Base-by-base conservation (phyloP, 1,139 yeast species). In the Geotrichum armillariae region DNA sequence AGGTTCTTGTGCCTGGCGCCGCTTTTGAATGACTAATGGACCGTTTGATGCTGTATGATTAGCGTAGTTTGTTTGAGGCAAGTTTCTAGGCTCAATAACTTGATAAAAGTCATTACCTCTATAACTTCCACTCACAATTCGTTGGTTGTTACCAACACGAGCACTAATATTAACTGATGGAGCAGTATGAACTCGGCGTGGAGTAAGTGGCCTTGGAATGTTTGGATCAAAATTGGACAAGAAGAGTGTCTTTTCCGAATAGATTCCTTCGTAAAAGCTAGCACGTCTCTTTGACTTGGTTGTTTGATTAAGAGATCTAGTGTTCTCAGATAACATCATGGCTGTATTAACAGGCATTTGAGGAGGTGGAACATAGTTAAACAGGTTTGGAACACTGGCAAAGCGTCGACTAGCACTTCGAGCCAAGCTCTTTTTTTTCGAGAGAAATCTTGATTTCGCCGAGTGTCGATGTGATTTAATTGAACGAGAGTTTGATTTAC, bases 261-360 rank as follows among this genome's bases (percentile, higher is more conserved):
- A 47, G 18, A 47, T 37, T n/a, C 51, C 51, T 25, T 47, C 51
- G 21, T 47, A 47, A 16, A 47, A 42, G 25, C 35, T 42, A 8
- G 40, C 17, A 11, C 39, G 39, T 5, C 40, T 23, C 18, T n/a
- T 11, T 18, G 22, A 35, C 14, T 42, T 6, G 31, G 21, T 18
- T 14, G 8, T 3, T 31, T 14, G 12, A 3, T 16, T 18, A 20
- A 37, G 11, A n/a, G 35, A 20, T 18, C 18, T 7, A 16, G 17
- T 8, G 3, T 41, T 32, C 7, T 16, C 20, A 12, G 16, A 16
- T 18, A 27, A 14, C 4, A 25, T 14, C 22, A 17, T 8, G 14
- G 31, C n/a, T 9, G 37, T 25, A 5, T 39, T 32, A n/a, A 32
- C 11, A 2, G 40, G 39, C 4, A 17, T 5, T 6, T 41, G 32